Base-by-base conservation (phyloP, 2,329 filamentous ascomycete species). In the Phaeoacremonium minimum region DNA sequence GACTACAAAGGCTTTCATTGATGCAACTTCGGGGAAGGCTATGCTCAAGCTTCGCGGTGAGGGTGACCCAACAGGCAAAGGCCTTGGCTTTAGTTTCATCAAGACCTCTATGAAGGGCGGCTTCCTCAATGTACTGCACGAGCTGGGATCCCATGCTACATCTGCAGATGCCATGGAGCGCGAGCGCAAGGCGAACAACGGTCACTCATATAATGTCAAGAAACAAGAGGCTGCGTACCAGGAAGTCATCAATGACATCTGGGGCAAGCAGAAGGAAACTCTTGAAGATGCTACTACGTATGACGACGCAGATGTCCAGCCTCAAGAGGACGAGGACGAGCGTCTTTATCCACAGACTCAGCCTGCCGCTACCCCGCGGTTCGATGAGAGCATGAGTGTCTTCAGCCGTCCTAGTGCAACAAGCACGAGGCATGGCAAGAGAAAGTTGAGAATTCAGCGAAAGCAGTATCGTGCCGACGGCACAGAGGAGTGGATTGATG, bases 61-160 rank as follows among this genome's bases (percentile, higher is more conserved):
- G 46, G 93, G 93, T 38, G 93, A 98, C 55, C 93, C 93, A 4
- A 95, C 91, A 1, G 89, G 89, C 16, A 85, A 90, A 51, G 93
- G 93, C 3, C 81, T 96, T 41, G 93, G 87, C 3, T 95, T 97
- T 67, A 96, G 87, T 57, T 96, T 98, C 60, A 90, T 98, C 59
- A 89, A 93, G 55, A 96, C 90, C 0, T 95, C 88, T 1, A 98
- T 98, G 93, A 98, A 98, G 63, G 93, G 93, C 43, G 93, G 93
- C 0, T 98, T 80, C 42, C 76, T 96, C 60, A 87, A 90, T 54
- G 85, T 89, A 15, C 77, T 94, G 17, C 77, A 79, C 38, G 49
- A 51, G 37, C 47, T 63, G 41, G 79, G 79, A 3, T 77, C 79
- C 4, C 62, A 77, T 28, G 75, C 78, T 7, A 82, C 78, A 4